Base-by-base conservation (phyloP, 768 basidiomycete species). In the Lactarius akahatsu region DNA sequence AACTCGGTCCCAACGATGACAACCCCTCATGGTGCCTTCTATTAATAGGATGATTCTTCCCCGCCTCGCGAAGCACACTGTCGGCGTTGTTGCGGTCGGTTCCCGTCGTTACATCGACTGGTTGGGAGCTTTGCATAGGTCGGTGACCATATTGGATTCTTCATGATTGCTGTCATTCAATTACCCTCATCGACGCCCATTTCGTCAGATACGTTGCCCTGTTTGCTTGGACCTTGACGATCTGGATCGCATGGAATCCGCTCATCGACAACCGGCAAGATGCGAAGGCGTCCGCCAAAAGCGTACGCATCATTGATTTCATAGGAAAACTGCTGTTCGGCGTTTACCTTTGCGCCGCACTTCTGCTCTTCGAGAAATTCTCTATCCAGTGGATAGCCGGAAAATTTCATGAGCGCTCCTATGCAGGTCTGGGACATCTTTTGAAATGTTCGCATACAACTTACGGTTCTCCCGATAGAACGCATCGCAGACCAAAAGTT, bases 401-500 rank as follows among this genome's bases (percentile, higher is more conserved):
- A 55, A 90, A 91, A 73, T 94, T 92, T 75, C 91, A 94, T 73
- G 89, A 91, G 73, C 78, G 86, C 58, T 88, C 87, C 7, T 92
- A 89, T 71, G 84, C 84, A 54, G 84, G 85, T 84, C 50, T 26
- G 78, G 1, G 20, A 10, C 8, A 62, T 11, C 63, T 43, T 47
- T 58, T 47, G 55, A 59, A 55, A 62, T 40, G 50, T 65, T 59
- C 36, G 38, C 38, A 34, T 59, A 40, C 61, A 36, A 28, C 69
- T 59, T 36, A 63, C 32, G 13, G n/a, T 47, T 47, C n/a, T 23
- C 54, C 57, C 61, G 2, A 64, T 78, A 85, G 93, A 95, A 70
- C 87, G 94, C 52, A 91, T 95, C 69, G 79, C 83, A 41, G 88
- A 89, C 68, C 93, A 95, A 74, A 94, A 94, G 72, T 86, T 87